These are phyloP conservation scores for Venturia pyrina DNA, from an alignment of 2,329 filamentous ascomycete genomes.

Conservation along the genomic window DNA sequence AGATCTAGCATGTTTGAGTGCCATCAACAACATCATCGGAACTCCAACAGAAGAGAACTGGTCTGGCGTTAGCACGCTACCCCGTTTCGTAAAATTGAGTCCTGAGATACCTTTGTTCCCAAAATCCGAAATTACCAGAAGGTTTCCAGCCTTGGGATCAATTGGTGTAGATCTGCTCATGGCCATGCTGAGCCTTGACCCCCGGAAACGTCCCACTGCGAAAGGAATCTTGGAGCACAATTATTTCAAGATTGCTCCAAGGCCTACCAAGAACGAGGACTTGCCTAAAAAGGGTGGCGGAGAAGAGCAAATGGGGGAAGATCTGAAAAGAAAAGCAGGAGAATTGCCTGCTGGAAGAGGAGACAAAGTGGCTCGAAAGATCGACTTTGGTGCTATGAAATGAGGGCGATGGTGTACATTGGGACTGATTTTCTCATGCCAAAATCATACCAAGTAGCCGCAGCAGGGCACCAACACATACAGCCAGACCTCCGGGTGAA, in stretches of 20 bases:
- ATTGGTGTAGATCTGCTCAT: constrained; percentile 83
- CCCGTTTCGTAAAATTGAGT: constrained; percentile 61
- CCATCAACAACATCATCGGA: constrained; percentile 78
- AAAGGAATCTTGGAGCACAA: constrained; percentile 67
- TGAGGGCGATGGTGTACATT: not conserved
- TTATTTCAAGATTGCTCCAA: constrained; percentile 79
- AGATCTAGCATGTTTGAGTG: constrained; percentile 75
- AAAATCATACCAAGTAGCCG: not conserved
- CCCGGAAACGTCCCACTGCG: constrained; percentile 72
- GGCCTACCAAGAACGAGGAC: constrained; percentile 71
- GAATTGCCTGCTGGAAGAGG: constrained; percentile 53
- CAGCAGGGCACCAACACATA: not conserved
- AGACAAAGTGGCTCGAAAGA: constrained; percentile 69
- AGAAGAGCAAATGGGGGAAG: constrained; percentile 66
- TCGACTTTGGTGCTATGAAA: constrained; percentile 50
- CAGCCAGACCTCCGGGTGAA: not conserved
- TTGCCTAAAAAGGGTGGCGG: constrained; percentile 69
- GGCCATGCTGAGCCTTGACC: constrained; percentile 75
- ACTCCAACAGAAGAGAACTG: constrained; percentile 91
- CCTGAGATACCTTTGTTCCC: constrained; percentile 41
- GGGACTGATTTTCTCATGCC: not conserved
- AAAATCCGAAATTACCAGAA: constrained; percentile 58
- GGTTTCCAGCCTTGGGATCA: constrained; percentile 69
- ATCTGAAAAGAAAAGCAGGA: constrained; percentile 68
- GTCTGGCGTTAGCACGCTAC: constrained; percentile 77